phyloP scores from a whole-genome alignment of 805 yeast species.

The Candida nonsorbophila region DNA sequence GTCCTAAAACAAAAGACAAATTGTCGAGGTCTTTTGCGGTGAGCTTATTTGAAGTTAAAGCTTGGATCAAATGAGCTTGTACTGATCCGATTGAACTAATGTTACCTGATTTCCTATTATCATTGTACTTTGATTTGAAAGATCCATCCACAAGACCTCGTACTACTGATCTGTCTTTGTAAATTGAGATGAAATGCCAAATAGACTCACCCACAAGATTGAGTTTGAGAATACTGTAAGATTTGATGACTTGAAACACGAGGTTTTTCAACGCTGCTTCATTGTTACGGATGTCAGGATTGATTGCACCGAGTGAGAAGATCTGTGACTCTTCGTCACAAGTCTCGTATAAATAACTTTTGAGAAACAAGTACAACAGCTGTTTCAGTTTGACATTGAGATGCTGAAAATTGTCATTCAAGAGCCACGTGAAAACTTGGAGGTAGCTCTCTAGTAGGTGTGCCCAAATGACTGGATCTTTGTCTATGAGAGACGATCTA shows the following conservation, averaged over 20 bases:
- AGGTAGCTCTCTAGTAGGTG: constrained; percentile 65
- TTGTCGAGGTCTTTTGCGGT: constrained; percentile 39
- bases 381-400: constrained; percentile 53
- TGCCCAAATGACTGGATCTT: constrained; percentile 81
- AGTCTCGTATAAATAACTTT: constrained; percentile 55
- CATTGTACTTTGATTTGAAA: constrained; percentile 41
- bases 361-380: constrained; percentile 52
- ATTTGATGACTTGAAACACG: constrained; percentile 47
- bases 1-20: constrained; percentile 45
- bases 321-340: constrained; percentile 56
- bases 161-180: constrained; percentile 40
- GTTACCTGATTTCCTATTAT: constrained; percentile 45
- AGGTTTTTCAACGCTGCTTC: constrained; percentile 42
- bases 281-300: constrained; percentile 59
- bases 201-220: constrained; percentile 54
- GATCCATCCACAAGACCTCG: constrained; percentile 54
- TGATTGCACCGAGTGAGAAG: constrained; percentile 66
- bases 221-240: constrained; percentile 50
- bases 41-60: constrained; percentile 46
- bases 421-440: constrained; percentile 42
- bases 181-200: constrained; percentile 62
- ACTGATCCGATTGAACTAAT: constrained; percentile 39
- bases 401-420: constrained; percentile 28
- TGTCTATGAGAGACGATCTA: constrained; percentile 72
- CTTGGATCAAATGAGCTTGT: constrained; percentile 47